Evolutionary conservation across 192 early-diverging fungal species (phyloP).

Genomic region (Allomyces arbusculus): DNA sequence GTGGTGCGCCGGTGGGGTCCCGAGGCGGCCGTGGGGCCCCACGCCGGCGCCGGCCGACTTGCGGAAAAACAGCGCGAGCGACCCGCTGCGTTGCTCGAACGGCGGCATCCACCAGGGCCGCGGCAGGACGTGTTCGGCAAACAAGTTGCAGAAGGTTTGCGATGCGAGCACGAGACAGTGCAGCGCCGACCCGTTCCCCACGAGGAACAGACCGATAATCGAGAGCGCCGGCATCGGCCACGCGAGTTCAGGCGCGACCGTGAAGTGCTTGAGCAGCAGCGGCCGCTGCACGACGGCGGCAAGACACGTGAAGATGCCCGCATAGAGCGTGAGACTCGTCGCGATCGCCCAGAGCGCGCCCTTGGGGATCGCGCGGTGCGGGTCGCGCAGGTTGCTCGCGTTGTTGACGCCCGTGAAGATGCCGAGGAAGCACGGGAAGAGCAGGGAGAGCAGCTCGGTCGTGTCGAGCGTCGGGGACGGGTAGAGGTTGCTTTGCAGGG

Average conservation of each 20-base stretch:
- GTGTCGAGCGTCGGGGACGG: too few species aligned
- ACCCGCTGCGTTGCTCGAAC: not conserved
- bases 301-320: not conserved
- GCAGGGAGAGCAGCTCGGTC: not conserved
- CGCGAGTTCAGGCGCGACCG: not conserved
- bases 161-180: slow-evolving; percentile 2
- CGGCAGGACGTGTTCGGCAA: not conserved
- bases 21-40: too few species aligned
- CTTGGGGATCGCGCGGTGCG: not conserved
- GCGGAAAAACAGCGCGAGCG: too few species aligned
- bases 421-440: slow-evolving; percentile 4
- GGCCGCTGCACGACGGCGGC: not conserved
- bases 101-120: not conserved
- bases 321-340: not conserved
- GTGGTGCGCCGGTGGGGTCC: not conserved
- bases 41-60: too few species aligned
- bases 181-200: slow-evolving; percentile 1
- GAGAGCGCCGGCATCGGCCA: not conserved
- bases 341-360: slow-evolving; percentile 2
- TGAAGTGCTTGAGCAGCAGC: not conserved
- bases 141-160: not conserved
- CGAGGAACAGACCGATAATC: not conserved
- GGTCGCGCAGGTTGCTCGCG: not conserved
- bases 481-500: too few species aligned
- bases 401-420: slow-evolving; percentile 3